Conservation (phyloP, 2,329 filamentous ascomycete genomes). For the Pseudonectria foliicola region DNA sequence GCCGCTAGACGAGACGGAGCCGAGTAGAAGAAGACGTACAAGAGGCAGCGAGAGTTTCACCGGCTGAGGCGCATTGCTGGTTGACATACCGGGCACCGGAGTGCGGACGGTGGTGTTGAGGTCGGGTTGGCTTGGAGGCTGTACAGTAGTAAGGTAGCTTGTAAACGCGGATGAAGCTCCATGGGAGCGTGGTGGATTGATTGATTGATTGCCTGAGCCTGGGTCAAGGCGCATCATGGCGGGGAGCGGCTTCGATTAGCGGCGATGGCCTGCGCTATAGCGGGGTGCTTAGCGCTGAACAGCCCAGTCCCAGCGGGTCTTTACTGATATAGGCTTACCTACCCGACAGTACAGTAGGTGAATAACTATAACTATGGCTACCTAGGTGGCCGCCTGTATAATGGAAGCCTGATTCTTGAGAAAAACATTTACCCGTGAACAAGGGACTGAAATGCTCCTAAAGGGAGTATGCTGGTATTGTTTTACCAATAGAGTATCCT, state of each 20-base stretch:
- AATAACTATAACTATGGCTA: no score
- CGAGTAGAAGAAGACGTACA: constrained; percentile 14
- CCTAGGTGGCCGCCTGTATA: no score
- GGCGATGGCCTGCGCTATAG: not conserved
- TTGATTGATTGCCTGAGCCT: not conserved
- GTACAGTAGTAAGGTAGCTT: constrained; percentile 3
- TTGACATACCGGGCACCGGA: constrained; percentile 38
- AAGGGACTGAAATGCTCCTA: no score
- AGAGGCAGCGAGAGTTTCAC: constrained; percentile 74
- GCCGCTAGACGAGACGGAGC: not conserved
- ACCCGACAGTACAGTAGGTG: no score
- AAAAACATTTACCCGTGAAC: no score
- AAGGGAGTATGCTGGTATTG: no score
- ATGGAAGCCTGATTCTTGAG: no score
- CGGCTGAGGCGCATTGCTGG: constrained; percentile 51
- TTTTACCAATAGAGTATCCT: no score
- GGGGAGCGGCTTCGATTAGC: constrained; percentile 4
- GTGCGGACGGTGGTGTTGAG: constrained; percentile 8
- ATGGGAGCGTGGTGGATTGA: no score
- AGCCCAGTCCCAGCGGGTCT: no score
- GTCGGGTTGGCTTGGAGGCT: constrained; percentile 9
- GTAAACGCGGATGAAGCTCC: not conserved
- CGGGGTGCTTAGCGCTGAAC: not conserved
- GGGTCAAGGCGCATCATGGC: constrained; percentile 3
- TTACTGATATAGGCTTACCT: not conserved